phyloP scores from a whole-genome alignment of 2,329 filamentous ascomycete genomes.

The Dendryphion nanum region DNA sequence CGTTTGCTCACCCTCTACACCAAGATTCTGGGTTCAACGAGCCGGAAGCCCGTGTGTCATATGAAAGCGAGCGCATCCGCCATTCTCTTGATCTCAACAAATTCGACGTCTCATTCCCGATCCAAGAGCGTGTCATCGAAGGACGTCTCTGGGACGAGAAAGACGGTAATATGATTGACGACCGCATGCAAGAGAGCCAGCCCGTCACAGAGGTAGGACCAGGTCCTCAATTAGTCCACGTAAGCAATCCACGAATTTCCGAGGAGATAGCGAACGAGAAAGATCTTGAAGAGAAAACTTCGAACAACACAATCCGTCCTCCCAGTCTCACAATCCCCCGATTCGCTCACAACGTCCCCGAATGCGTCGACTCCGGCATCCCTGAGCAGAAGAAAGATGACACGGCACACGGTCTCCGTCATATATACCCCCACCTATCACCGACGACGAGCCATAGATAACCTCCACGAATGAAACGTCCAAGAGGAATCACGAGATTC shows the following conservation, averaged over 20 bases:
- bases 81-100: conserved; percentile 24
- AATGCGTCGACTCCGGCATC: conserved; percentile 8
- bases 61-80: conserved; percentile 25
- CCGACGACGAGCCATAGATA: too few species aligned
- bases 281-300: conserved; percentile 27
- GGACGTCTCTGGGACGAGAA: conserved; percentile 26
- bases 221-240: conserved; percentile 5
- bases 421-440: too few species aligned
- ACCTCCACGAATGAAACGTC: too few species aligned
- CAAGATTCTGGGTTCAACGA: conserved; percentile 38
- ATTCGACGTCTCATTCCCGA: conserved; percentile 11
- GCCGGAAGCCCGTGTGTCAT: conserved; percentile 16
- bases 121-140: conserved; percentile 17
- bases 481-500: too few species aligned
- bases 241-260: conserved; percentile 7
- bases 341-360: conserved; percentile 18
- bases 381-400: too few species aligned
- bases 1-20: conserved; percentile 29
- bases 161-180: conserved; percentile 14
- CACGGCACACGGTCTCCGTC: too few species aligned
- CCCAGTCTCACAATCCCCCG: conserved; percentile 22
- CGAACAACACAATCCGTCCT: conserved; percentile 32
- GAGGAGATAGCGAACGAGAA: conserved; percentile 17
- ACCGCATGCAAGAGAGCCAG: conserved; percentile 12
- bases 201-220: conserved; percentile 2